Conservation (phyloP, 805 yeast genomes). For the Lipomyces oligophaga region DNA sequence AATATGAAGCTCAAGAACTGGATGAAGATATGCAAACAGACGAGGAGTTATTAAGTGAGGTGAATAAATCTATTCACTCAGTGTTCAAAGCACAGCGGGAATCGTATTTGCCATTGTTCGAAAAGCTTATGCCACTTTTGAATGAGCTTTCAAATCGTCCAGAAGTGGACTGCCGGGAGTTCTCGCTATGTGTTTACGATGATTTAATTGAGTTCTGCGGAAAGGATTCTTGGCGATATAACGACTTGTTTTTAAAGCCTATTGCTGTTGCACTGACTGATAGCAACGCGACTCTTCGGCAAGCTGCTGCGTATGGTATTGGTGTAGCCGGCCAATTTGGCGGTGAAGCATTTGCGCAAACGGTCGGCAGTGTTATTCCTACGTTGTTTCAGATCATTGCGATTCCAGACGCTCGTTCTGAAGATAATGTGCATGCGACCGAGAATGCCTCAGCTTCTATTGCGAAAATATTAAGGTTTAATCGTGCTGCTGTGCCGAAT, state of each 20-base stretch:
- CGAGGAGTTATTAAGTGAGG: slow-evolving; percentile 83
- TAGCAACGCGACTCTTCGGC: slow-evolving; percentile 51
- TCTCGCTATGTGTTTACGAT: slow-evolving; percentile 75
- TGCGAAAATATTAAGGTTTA: slow-evolving; percentile 67
- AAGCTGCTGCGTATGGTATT: slow-evolving; percentile 77
- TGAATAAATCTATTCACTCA: slow-evolving; percentile 67
- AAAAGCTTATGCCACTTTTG: slow-evolving; percentile 58
- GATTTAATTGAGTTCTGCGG: slow-evolving; percentile 82
- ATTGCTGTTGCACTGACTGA: slow-evolving; percentile 58
- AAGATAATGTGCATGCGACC: slow-evolving; percentile 79
- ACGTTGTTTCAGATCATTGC: slow-evolving; percentile 68
- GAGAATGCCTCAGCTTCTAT: slow-evolving; percentile 81
- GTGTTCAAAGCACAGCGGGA: slow-evolving; percentile 61
- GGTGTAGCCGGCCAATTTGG: slow-evolving; percentile 87
- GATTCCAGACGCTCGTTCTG: slow-evolving; percentile 79
- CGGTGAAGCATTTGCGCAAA: slow-evolving; percentile 56
- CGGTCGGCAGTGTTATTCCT: slow-evolving; percentile 66
- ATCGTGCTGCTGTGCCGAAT: slow-evolving; percentile 49
- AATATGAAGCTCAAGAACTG: slow-evolving; percentile 67
- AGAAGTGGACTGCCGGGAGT: slow-evolving; percentile 63
- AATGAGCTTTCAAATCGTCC: slow-evolving; percentile 60
- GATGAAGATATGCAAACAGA: slow-evolving; percentile 83
- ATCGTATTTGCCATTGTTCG: slow-evolving; percentile 62
- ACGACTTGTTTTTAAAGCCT: slow-evolving; percentile 59
- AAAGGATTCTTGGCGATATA: slow-evolving; percentile 57